These are phyloP conservation scores for Anisogramma anomala DNA, from an alignment of 2,329 filamentous ascomycete species.

Conservation along the genomic window DNA sequence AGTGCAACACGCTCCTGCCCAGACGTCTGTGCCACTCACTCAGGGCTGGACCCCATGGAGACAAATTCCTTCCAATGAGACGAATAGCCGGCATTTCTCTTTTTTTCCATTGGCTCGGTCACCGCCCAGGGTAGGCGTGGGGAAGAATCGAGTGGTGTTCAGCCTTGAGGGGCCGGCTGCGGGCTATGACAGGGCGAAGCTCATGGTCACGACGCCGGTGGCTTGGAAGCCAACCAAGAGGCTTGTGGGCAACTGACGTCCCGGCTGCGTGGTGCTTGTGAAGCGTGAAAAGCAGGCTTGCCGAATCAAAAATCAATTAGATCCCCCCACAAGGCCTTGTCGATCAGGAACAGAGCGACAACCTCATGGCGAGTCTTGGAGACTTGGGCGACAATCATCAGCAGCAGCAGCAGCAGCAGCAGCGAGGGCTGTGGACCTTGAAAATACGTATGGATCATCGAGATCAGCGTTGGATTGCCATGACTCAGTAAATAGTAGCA, in stretches of 20 bases:
- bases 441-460: no score
- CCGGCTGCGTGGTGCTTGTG: not conserved
- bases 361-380: no score
- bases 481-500: no score
- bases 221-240: conserved; percentile 16
- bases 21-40: no score
- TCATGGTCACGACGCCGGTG: conserved; percentile 11
- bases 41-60: no score
- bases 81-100: not conserved
- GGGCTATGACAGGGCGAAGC: conserved; percentile 10
- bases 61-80: conserved; percentile 17
- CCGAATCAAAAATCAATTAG: conserved; percentile 21
- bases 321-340: conserved; percentile 16
- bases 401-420: no score
- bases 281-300: conserved; percentile 12
- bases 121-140: not conserved
- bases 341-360: not conserved
- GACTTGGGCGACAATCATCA: no score
- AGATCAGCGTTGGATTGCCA: no score
- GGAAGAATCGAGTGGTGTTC: conserved; percentile 8
- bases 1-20: no score
- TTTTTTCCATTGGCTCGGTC: conserved; percentile 17
- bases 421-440: no score
- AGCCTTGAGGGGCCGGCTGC: conserved; percentile 14
- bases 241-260: conserved; percentile 1